Percentiles rank a stretch among this genome's conserved stretches.
Conservation (phyloP, 2,329 filamentous ascomycete species). For the Penicillium crustosum region DNA sequence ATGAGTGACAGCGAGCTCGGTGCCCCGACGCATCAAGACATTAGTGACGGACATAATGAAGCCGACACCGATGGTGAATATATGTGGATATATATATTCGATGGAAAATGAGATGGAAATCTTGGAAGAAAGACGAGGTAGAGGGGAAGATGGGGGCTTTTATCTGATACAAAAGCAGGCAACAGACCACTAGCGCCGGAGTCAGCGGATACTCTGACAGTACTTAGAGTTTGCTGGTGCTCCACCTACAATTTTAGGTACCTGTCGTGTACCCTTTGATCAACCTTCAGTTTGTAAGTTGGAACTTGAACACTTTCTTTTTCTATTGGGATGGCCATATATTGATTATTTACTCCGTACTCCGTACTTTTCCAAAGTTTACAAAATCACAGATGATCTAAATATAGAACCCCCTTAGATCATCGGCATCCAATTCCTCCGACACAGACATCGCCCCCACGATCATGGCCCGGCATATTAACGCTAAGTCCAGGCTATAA, state of each 20-base stretch:
- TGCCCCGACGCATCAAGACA: slow-evolving; percentile 38
- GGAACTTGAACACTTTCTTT: neutral
- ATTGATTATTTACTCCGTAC: neutral
- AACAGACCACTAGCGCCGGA: slow-evolving; percentile 12
- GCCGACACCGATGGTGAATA: neutral
- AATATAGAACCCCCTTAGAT: slow-evolving; percentile 17
- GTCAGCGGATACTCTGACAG: neutral
- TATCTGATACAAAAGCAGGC: slow-evolving; percentile 13
- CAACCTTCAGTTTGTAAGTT: neutral
- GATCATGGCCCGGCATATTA: too few relatives aligned
- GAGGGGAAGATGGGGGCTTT: slow-evolving; percentile 4
- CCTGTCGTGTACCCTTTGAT: neutral
- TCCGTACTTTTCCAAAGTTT: neutral
- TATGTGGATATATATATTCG: neutral
- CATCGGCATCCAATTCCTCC: slow-evolving; percentile 7
- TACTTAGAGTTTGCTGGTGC: neutral
- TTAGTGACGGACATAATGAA: slow-evolving; percentile 30
- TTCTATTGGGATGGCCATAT: neutral
- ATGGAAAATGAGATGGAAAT: neutral
- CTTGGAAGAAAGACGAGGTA: neutral
- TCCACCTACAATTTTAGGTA: neutral
- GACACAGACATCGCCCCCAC: neutral
- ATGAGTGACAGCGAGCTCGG: slow-evolving; percentile 33
- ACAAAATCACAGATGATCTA: neutral
- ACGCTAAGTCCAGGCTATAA: too few relatives aligned